Base-by-base conservation (phyloP, 1,284 basidiomycete species). In the Sutorius eximius region DNA sequence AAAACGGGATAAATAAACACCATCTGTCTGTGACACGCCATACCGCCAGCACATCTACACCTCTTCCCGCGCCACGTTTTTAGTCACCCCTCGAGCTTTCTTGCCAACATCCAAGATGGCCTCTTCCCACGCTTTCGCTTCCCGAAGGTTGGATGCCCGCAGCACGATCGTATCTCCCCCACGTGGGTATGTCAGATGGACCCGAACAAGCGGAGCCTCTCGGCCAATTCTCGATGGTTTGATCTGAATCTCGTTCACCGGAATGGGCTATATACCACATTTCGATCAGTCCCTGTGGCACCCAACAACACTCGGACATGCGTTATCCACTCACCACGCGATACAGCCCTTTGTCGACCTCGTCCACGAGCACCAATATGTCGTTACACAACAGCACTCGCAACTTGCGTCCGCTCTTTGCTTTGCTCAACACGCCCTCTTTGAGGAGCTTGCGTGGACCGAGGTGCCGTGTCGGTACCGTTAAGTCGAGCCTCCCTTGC, bases 401-500 rank as follows among this genome's bases (percentile, higher is more conserved):
- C 42, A 98, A 72, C 66, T 86, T 91, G 43, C 91, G 78, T 1
- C 91, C 87, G 57, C 90, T 92, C 75, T 93, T 95, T 11, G 88
- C 79, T 69, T 98, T 98, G 59, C 77, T 71, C 9, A 98, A 71
- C 5, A 78, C 55, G 0, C 93, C 94, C 68, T 98, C 91, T 59
- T 86, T 90, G 42, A 98, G 51, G 13, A 98, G 77, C 58, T 76
- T 81, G 22, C 95, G 80, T 10, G 80, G 73, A 1, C 91, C 93
- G 77, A 92, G 86, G 61, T 84, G 80, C 2, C 88, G 82, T 10
- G 94, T 97, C 0, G 91, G 89, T 3, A 88, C 91, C 0, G 93
- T 95, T n/a, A 98, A 75, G 68, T 98, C 93, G 29, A 97, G 81
- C 15, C 88, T 86, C 1, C 91, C 91, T 72, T 92, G 85, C 10